These are phyloP conservation scores for Pyrenophora seminiperda DNA, from an alignment of 2,329 filamentous ascomycete species.

Conservation along the genomic window DNA sequence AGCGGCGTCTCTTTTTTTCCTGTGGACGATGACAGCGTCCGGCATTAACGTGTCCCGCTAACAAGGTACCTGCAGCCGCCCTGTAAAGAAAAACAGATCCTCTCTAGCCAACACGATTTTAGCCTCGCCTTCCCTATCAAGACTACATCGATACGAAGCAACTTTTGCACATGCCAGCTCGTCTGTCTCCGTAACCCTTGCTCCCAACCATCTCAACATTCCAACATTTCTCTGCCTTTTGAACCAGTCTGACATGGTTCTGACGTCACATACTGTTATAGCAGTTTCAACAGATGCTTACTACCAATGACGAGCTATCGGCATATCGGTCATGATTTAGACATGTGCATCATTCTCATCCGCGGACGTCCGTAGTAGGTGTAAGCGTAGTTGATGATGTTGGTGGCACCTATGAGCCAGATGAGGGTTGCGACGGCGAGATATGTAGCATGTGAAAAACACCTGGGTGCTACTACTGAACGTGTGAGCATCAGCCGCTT, in stretches of 20 bases:
- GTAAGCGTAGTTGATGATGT: constrained; percentile 15
- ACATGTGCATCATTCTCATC: constrained; percentile 22
- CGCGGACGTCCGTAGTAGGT: constrained; percentile 28
- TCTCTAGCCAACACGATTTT: constrained; percentile 10
- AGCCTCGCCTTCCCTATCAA: background rate
- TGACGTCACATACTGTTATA: constrained; percentile 20
- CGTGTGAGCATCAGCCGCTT: constrained; percentile 13
- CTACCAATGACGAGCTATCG: constrained; percentile 31
- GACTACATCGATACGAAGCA: background rate
- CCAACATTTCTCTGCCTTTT: constrained; percentile 25
- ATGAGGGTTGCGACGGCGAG: constrained; percentile 24
- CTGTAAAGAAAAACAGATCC: constrained; percentile 11
- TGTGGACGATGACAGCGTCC: background rate
- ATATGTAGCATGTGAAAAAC: constrained; percentile 30
- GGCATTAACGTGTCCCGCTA: constrained; percentile 1
- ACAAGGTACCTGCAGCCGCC: background rate
- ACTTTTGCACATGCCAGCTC: constrained; percentile 8
- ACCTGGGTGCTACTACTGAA: constrained; percentile 21
- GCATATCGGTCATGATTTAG: constrained; percentile 29
- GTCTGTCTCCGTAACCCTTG: constrained; percentile 13
- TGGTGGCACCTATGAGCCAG: constrained; percentile 27
- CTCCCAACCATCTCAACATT: constrained; percentile 33
- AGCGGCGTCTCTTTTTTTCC: background rate
- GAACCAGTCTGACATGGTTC: constrained; percentile 31
- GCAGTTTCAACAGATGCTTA: constrained; percentile 26